These are phyloP conservation scores for Saccharomyces hybrid DNA, from an alignment of 1,139 yeast genomes.

Conservation along the genomic window DNA sequence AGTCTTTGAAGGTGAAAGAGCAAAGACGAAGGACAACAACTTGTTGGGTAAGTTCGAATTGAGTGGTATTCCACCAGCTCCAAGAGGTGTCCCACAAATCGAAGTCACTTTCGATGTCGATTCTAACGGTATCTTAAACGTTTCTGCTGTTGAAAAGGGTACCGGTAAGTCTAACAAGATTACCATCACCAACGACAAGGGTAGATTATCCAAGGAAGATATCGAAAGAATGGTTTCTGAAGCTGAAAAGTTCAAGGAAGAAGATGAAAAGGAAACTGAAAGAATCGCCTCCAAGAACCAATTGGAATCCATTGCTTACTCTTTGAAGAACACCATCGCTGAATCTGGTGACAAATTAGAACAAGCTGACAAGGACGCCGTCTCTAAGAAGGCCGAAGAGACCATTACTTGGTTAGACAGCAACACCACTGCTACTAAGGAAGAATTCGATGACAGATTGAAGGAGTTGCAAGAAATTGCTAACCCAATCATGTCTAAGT, in stretches of 20 bases:
- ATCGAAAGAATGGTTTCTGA: conserved; percentile 92
- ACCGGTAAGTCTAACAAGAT: conserved; percentile 75
- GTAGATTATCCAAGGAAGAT: conserved; percentile 90
- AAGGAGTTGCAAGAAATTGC: conserved; percentile 91
- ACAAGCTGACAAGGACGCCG: conserved; percentile 69
- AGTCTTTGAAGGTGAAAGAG: conserved; percentile 93
- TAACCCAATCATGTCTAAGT: conserved; percentile 89
- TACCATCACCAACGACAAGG: conserved; percentile 88
- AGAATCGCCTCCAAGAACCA: conserved; percentile 82
- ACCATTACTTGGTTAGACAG: conserved; percentile 82
- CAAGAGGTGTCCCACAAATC: conserved; percentile 93
- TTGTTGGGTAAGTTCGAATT: conserved; percentile 88
- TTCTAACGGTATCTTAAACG: conserved; percentile 90
- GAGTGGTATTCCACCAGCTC: conserved; percentile 90
- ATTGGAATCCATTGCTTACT: conserved; percentile 86
- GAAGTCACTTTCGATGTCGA: conserved; percentile 90
- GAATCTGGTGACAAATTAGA: conserved; percentile 81
- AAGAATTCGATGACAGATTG: conserved; percentile 81
- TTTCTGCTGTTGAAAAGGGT: conserved; percentile 89
- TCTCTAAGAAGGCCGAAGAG: conserved; percentile 78
- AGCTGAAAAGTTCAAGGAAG: conserved; percentile 79
- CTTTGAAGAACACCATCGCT: conserved; percentile 72
- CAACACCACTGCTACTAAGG: conserved; percentile 80
- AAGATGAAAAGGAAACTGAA: conserved; percentile 73
- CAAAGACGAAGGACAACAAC: conserved; percentile 88